Base-by-base conservation (phyloP, 1,284 basidiomycete species). In the Ganoderma boninense region DNA sequence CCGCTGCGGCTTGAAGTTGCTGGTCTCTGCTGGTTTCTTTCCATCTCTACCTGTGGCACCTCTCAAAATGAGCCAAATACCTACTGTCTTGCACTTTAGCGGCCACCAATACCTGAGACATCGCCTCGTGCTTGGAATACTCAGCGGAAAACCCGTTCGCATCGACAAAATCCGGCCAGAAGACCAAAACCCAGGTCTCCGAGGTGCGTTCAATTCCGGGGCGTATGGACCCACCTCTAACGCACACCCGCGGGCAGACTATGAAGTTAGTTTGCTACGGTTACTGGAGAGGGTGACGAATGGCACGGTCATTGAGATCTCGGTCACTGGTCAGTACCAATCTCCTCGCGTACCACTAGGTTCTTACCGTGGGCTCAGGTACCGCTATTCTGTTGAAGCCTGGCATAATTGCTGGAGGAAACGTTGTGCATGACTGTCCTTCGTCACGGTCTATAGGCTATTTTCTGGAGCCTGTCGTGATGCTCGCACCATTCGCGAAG, bases 271-370 rank as follows among this genome's bases (percentile, higher is more conserved):
- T 77, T 88, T 99, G 42, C 80, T 99, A 57, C 86, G 98, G 29
- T 83, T 99, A 16, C 78, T 99, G 35, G 97, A 99, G 80, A 97
- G 96, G 79, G 84, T 95, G 2, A 98, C 97, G 4, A 99, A 99
- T 86, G 98, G 98, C 1, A 96, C 95, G 8, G 84, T 95, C 35
- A 95, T 99, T 72, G 98, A 99, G 80, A 99, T 99, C 68, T 97
- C 95, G 2, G 94, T 97, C 23, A 99, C 98, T 16, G 96, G 95
- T 95, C 87, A 59, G 69, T 69, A 43, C 23, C n/a, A 6, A 2
- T 2, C 23, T n/a, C 18, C n/a, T 62, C 26, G n/a, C 11, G 42
- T 42, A 13, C 14, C 23, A 26, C 7, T 23, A 44, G 16, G 23
- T 26, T 8, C 40, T 42, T 42, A 62, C 23, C 23, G 23, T 26